These are phyloP conservation scores for Achlya hypogyna DNA, from an alignment of 352 stramenopile genomes.

Conservation along the genomic window DNA sequence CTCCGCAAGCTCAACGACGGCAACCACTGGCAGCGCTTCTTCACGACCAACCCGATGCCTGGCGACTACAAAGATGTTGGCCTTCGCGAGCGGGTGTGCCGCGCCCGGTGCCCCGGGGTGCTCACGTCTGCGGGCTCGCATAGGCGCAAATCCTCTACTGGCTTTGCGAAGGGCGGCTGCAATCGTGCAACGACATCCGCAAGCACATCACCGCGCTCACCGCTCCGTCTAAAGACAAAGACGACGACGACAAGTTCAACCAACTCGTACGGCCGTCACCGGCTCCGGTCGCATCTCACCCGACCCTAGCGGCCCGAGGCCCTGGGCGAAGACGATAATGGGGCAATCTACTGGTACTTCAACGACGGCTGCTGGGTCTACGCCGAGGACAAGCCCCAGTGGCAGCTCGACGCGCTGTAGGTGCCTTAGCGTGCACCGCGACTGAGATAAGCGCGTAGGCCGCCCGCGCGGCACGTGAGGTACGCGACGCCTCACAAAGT, in stretches of 20 bases:
- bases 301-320: conserved; percentile 39
- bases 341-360: conserved; percentile 79
- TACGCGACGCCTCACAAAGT: conserved; percentile 10
- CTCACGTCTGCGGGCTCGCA: not conserved
- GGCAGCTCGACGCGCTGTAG: conserved; percentile 31
- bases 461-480: conserved; percentile 1
- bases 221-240: conserved; percentile 30
- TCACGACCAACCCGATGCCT: conserved; percentile 54
- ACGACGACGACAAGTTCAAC: conserved; percentile 44
- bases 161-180: conserved; percentile 76
- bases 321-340: conserved; percentile 66
- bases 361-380: conserved; percentile 80
- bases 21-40: conserved; percentile 57
- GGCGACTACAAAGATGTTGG: conserved; percentile 48
- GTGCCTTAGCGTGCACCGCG: not conserved
- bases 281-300: not conserved
- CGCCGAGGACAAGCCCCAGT: conserved; percentile 57
- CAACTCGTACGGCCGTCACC: conserved; percentile 33
- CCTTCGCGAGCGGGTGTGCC: conserved; percentile 42
- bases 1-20: conserved; percentile 54
- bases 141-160: conserved; percentile 70
- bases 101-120: not conserved
- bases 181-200: conserved; percentile 65
- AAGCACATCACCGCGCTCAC: conserved; percentile 50
- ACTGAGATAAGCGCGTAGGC: not conserved